Percentiles rank a stretch among this genome's conserved stretches.
phyloP scores from a whole-genome alignment of 2,329 filamentous ascomycete species.

The Neofusicoccum laricinum region DNA sequence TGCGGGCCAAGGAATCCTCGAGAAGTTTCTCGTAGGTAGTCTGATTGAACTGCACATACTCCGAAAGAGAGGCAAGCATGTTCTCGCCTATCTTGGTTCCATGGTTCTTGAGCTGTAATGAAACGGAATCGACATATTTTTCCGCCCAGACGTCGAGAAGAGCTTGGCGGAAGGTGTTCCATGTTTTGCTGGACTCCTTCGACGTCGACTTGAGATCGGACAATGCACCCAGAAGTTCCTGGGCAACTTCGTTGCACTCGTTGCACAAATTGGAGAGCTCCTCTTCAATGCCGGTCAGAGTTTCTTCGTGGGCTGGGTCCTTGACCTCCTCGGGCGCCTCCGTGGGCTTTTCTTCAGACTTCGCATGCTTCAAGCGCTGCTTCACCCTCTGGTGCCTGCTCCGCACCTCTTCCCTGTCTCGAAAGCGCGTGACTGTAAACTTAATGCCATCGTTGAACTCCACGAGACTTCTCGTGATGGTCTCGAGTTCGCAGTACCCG shows the following conservation, averaged over 20 bases:
- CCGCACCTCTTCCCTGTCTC: background rate
- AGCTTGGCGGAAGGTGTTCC: slow-evolving; percentile 5
- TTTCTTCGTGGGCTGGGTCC: background rate
- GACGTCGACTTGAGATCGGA: background rate
- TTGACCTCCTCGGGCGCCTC: background rate
- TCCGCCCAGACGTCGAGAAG: background rate
- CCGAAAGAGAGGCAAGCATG: slow-evolving; percentile 19
- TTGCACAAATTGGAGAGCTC: background rate
- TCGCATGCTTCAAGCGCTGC: slow-evolving; percentile 1
- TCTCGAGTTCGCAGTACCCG: background rate
- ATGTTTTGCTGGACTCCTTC: background rate
- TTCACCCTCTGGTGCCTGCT: background rate
- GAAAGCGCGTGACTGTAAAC: background rate
- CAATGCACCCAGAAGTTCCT: slow-evolving; percentile 4
- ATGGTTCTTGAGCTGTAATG: background rate
- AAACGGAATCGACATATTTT: background rate
- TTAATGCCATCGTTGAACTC: slow-evolving; percentile 3
- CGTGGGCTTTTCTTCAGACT: background rate
- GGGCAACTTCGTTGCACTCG: background rate
- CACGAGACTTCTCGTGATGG: background rate
- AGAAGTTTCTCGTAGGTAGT: background rate
- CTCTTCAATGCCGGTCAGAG: background rate
- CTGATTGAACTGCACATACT: background rate
- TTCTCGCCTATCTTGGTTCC: slow-evolving; percentile 16
- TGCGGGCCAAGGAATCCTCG: background rate